Base-by-base conservation (phyloP, 805 yeast species). In the Hanseniaspora valbyensis region DNA sequence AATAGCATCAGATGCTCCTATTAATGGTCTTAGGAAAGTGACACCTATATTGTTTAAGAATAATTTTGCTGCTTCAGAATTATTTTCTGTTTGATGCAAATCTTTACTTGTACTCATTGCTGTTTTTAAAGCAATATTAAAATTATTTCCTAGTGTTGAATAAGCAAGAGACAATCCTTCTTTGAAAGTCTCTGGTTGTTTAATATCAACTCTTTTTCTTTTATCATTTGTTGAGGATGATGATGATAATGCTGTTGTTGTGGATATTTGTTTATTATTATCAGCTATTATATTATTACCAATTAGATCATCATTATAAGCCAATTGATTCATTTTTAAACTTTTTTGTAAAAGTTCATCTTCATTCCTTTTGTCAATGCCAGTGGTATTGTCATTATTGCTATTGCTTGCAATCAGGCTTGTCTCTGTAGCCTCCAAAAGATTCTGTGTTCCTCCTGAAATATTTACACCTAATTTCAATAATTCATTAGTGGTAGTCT, bases 1-100 rank as follows among this genome's bases (percentile, higher is more conserved):
- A 6, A 89, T 72, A 0, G 95, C 95, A 61, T 87, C 96, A 0
- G 96, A 83, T 0, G 95, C 87, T 1, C 96, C 97, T 57, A 89
- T 87, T 54, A 87, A 73, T 2, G 96, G 96, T 39, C 96, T 65
- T 2, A 89, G 72, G 14, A 89, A 64, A 18, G 86, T 80, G 14
- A 86, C 77, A 0, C 96, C 96, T 1, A 95, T 78, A 0, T 83
- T 86, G 55, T 75, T 76, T 13, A 84, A 80, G 13, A 87, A 70
- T 1, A 86, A 80, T 18, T 70, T 65, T 0, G 85, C 75, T 0
- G 89, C 85, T 4, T 73, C 81, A 57, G 76, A 81, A 0, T 86
- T 78, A 53, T 73, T 77, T 0, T 78, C 81, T 26, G 81, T 71
- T n/a, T 75, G 81, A 25, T 78, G 70, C 8, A 86, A 75, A 37